phyloP scores from a whole-genome alignment of 306 rosid species.

The Mimosa pudica region DNA sequence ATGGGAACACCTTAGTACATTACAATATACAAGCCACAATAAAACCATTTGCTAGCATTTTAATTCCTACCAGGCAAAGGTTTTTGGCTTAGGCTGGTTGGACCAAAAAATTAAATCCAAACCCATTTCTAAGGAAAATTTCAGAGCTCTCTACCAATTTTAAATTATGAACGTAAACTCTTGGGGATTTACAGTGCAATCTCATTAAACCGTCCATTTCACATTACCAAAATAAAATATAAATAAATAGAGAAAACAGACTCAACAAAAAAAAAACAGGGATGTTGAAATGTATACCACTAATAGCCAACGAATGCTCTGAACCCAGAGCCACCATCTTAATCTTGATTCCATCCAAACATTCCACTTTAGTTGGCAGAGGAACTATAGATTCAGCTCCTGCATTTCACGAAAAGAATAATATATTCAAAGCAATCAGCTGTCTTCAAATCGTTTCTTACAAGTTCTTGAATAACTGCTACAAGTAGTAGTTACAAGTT shows the following conservation, averaged over 20 bases:
- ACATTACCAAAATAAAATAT: slow-evolving; percentile 14
- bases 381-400: slow-evolving; percentile 64
- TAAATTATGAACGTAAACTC: neutral
- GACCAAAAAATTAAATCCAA: neutral
- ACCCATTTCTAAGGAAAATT: slow-evolving; percentile 17
- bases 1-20: neutral
- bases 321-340: slow-evolving; percentile 85
- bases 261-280: slow-evolving; percentile 11
- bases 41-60: neutral
- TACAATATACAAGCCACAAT: neutral
- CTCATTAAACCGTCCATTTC: slow-evolving; percentile 26
- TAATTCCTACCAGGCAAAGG: neutral
- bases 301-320: slow-evolving; percentile 82
- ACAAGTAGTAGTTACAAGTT: slow-evolving; percentile 8
- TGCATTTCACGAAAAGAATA: slow-evolving; percentile 41
- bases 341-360: slow-evolving; percentile 74
- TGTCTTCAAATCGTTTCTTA: slow-evolving; percentile 13
- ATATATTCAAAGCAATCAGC: slow-evolving; percentile 18
- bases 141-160: neutral
- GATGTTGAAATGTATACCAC: slow-evolving; percentile 58
- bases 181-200: neutral
- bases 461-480: slow-evolving; percentile 22
- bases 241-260: slow-evolving; percentile 9
- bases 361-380: slow-evolving; percentile 80
- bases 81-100: neutral